Evolutionary conservation across 1,139 yeast genomes (phyloP).

Genomic region (Wickerhamomyces sp.): DNA sequence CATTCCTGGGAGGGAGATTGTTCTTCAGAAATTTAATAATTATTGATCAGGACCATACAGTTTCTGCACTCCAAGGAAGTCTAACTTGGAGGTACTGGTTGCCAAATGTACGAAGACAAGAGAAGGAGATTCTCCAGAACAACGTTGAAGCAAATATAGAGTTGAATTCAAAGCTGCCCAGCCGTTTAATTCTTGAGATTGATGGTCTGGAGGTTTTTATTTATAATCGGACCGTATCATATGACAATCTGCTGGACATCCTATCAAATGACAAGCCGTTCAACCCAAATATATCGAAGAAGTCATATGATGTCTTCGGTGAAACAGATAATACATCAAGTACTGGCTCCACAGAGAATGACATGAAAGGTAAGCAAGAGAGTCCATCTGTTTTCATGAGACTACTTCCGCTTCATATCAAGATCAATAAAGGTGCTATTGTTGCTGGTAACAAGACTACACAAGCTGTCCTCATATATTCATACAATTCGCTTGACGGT

Average conservation of each 20-base stretch:
- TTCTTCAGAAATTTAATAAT: constrained; percentile 72
- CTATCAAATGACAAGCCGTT: constrained; percentile 21
- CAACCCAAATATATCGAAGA: constrained; percentile 8
- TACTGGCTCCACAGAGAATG: constrained; percentile 1
- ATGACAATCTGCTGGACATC: constrained; percentile 54
- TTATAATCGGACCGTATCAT: constrained; percentile 75
- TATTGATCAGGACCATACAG: constrained; percentile 64
- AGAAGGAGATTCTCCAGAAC: constrained; percentile 25
- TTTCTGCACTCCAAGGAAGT: constrained; percentile 64
- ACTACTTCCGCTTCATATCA: constrained; percentile 53
- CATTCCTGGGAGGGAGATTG: constrained; percentile 77
- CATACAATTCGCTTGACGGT: constrained; percentile 56
- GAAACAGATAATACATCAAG: constrained; percentile 11
- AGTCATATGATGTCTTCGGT: constrained; percentile 23
- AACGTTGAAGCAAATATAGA: constrained; percentile 21
- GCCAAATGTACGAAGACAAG: constrained; percentile 44
- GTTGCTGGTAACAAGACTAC: constrained; percentile 78
- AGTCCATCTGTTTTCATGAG: constrained; percentile 21
- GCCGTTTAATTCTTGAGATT: constrained; percentile 52
- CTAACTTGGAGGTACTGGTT: constrained; percentile 94
- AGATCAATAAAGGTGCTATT: constrained; percentile 63
- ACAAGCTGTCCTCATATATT: constrained; percentile 62
- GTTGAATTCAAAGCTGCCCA: constrained; percentile 46
- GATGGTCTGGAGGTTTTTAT: constrained; percentile 81
- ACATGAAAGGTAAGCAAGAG: constrained; percentile 1